Evolutionary conservation across 208 protist species (phyloP).

Genomic region (Vickermania ingenoplastis): DNA sequence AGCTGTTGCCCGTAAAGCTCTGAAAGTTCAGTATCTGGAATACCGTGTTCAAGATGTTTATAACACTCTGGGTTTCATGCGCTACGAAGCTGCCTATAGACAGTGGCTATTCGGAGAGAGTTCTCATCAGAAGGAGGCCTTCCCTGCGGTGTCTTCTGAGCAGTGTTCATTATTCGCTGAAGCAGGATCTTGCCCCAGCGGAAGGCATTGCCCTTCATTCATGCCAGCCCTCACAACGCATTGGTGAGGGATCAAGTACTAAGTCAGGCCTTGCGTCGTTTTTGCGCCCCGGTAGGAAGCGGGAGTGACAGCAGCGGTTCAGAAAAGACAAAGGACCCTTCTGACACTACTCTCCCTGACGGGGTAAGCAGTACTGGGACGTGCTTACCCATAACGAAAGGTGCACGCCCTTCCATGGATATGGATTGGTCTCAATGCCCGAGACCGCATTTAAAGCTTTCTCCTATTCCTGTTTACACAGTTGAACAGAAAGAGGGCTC

Average conservation of each 20-base stretch:
- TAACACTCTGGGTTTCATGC: slow-evolving; percentile 22
- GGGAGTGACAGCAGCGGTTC: not conserved
- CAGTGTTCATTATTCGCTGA: slow-evolving; percentile 31
- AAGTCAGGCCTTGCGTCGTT: slow-evolving; percentile 21
- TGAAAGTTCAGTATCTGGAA: slow-evolving; percentile 54
- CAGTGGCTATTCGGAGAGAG: slow-evolving; percentile 23
- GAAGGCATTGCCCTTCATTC: slow-evolving; percentile 29
- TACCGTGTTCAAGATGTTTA: slow-evolving; percentile 37
- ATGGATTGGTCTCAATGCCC: not conserved
- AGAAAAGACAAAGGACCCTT: not conserved
- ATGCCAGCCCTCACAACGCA: slow-evolving; percentile 26
- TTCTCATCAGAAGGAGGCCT: slow-evolving; percentile 17
- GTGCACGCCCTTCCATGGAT: no score
- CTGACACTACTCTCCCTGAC: not conserved
- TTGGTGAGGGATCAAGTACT: slow-evolving; percentile 35
- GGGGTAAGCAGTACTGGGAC: no score
- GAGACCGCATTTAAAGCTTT: not conserved
- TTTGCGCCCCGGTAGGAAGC: slow-evolving; percentile 14
- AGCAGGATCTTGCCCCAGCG: slow-evolving; percentile 19
- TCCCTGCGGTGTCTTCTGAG: slow-evolving; percentile 12
- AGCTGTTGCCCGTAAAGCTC: slow-evolving; percentile 24
- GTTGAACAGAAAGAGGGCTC: not conserved
- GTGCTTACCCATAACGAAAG: no score
- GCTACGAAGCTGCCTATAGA: slow-evolving; percentile 37
- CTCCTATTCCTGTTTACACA: not conserved